Evolutionary conservation across 1,284 basidiomycete species (phyloP), one percentile per base, ranked within the genome.

Genomic region (Austroboletus novae-zelandiae): DNA sequence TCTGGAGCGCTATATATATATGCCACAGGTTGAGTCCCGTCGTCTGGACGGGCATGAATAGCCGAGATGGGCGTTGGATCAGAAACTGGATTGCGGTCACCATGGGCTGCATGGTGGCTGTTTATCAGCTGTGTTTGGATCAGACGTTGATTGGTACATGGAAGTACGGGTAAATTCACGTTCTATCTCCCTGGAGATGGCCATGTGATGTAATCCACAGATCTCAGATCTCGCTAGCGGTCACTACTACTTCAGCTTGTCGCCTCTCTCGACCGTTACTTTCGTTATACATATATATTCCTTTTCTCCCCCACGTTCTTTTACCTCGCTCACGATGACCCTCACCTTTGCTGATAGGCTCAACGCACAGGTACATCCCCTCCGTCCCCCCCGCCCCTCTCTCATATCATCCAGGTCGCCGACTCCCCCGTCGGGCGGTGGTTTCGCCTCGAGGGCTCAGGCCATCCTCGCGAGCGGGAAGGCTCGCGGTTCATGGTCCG

Each of bases 401-500:
- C 48, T 57, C 18, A 57, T 42, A 27, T 32, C 43, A 31, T 23
- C 15, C 54, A 57, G 84, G 78, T 93, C 47, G 92, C 92, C 11
- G 74, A 77, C 62, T 86, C 87, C 25, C 70, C 73, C 48, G 73
- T 91, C 32, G 92, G 92, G 45, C 75, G 81, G 62, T 91, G 87
- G 82, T 94, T 95, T 75, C 78, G 82, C 45, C 76, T 95, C 29
- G 91, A 94, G 60, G 91, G 91, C 11, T 88, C 83, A 36, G 91
- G 91, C 20, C 87, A 86, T 63, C 76, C 80, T 27, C 80, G 81
- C 51, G 86, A 88, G 65, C 83, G 92, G 53, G 71, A 75, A 49
- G 90, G 89, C 25, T 88, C 91, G 23, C 76, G 83, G 51, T 94
- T 94, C 61, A 76, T 82, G 58, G 84, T 86, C 45, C 55, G 83